Percentiles rank a stretch among this genome's conserved stretches.
Conservation (phyloP, 768 basidiomycete genomes). For the Mycena chlorophos region DNA sequence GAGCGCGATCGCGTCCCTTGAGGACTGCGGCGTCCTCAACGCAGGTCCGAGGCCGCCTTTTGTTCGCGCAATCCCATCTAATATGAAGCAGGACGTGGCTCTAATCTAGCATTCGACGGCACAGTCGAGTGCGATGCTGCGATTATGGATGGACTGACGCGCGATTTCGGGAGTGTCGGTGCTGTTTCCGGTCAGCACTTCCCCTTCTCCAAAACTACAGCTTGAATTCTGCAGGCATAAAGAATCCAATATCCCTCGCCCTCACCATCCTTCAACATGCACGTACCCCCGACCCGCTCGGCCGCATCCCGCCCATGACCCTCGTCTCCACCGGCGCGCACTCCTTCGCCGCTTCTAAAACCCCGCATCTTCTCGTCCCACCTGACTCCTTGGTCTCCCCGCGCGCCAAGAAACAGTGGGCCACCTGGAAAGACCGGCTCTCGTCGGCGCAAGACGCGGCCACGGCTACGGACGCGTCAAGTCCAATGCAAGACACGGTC, state of each 20-base stretch:
- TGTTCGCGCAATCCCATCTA: neutral
- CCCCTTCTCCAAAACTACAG: neutral
- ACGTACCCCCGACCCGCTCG: constrained; percentile 46
- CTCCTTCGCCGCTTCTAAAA: constrained; percentile 45
- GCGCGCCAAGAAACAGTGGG: constrained; percentile 55
- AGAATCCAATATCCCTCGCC: constrained; percentile 69
- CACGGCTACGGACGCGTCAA: constrained; percentile 1
- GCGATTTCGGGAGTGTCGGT: constrained; percentile 68
- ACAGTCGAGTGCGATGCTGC: constrained; percentile 82
- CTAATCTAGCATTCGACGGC: constrained; percentile 75
- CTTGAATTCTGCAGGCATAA: constrained; percentile 48
- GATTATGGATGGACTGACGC: constrained; percentile 52
- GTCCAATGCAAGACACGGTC: constrained; percentile 72
- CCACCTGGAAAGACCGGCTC: constrained; percentile 56
- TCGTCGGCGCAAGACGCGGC: constrained; percentile 12
- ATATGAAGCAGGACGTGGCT: constrained; percentile 58
- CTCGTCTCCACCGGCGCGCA: constrained; percentile 64
- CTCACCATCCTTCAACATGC: constrained; percentile 56
- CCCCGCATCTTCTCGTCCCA: constrained; percentile 34
- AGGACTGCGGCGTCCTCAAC: constrained; percentile 68
- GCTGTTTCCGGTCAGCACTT: constrained; percentile 59
- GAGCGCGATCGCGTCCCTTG: constrained; percentile 55
- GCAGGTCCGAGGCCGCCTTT: constrained; percentile 49
- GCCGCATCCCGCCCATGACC: constrained; percentile 71
- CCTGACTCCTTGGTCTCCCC: constrained; percentile 51